A percentile compares a stretch with the other conserved stretches of the same genome.
phyloP scores from a whole-genome alignment of 2,329 filamentous ascomycete genomes.

The Ophiostoma novo-ulmi region DNA sequence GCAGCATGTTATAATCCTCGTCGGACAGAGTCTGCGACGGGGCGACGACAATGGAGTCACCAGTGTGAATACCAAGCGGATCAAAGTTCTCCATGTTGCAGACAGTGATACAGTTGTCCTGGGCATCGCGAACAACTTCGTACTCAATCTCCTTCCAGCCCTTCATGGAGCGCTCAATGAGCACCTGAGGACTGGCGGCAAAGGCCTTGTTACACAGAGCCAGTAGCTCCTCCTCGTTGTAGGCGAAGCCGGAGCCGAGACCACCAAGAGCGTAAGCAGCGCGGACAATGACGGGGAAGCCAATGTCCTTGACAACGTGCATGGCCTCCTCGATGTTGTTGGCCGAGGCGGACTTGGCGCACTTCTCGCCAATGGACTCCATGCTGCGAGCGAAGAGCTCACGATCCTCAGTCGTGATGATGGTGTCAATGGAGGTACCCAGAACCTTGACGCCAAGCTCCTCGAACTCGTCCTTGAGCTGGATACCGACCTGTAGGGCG shows the following conservation, averaged over 20 bases:
- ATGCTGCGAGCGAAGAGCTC: conserved; percentile 97
- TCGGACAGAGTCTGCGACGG: conserved; percentile 95
- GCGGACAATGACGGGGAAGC: conserved; percentile 96
- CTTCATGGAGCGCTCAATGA: conserved; percentile 98
- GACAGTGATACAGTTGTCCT: conserved; percentile 98
- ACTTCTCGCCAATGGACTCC: conserved; percentile 97
- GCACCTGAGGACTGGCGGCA: conserved; percentile 71
- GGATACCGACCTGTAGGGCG: conserved; percentile 90
- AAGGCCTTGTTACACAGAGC: conserved; percentile 92
- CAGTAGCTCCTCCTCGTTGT: conserved; percentile 86
- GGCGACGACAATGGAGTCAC: conserved; percentile 97
- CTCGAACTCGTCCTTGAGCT: conserved; percentile 96
- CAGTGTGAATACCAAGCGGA: conserved; percentile 93
- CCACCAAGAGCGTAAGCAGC: conserved; percentile 95
- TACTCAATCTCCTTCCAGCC: conserved; percentile 99
- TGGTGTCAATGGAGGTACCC: conserved; percentile 93
- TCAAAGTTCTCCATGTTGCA: conserved; percentile 99
- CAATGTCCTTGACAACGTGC: conserved; percentile 76
- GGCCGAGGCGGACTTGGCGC: conserved; percentile 92
- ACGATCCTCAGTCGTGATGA: conserved; percentile 97
- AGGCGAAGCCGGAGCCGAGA: conserved; percentile 91
- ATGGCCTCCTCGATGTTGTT: conserved; percentile 85
- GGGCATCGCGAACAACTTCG: conserved; percentile 92
- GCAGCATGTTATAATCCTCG: conserved; percentile 99
- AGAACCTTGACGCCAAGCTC: conserved; percentile 86